Conservation (phyloP, 495 filamentous ascomycete species). For the Aspergillus mulundensis region DNA sequence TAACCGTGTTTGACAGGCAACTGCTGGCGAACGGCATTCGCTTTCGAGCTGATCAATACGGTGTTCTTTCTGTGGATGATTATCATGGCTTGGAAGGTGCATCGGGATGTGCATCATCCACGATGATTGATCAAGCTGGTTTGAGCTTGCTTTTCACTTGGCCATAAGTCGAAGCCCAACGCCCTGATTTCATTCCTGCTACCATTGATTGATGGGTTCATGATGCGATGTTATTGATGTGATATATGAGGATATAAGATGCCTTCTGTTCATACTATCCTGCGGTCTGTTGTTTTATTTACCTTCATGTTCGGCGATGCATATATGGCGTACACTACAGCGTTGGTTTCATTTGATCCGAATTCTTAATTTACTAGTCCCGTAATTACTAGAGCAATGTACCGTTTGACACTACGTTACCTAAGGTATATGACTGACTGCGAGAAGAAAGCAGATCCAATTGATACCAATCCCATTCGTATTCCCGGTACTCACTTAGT, state of each 20-base stretch:
- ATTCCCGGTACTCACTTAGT: not conserved
- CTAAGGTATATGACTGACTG: not conserved
- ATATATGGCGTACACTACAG: not conserved
- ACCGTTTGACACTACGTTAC: not conserved
- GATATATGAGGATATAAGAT: not conserved
- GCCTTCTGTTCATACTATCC: not conserved
- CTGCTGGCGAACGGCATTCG: constrained; percentile 59
- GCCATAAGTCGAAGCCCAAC: not conserved
- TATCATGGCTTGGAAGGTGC: constrained; percentile 86
- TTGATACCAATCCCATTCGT: not conserved
- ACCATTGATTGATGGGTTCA: not conserved
- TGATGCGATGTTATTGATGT: not conserved
- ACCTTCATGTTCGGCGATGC: not conserved
- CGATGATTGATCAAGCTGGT: not conserved
- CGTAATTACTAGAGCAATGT: too few relatives aligned
- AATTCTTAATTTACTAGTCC: too few relatives aligned
- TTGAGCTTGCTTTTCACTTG: constrained; percentile 7
- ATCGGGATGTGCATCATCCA: constrained; percentile 52
- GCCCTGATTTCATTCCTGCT: not conserved
- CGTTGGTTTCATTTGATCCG: not conserved
- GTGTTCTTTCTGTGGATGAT: constrained; percentile 95
- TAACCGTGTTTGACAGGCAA: constrained; percentile 32
- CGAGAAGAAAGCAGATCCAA: not conserved
- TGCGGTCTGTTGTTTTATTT: not conserved
- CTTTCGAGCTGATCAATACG: constrained; percentile 67